Base-by-base conservation (phyloP, 805 yeast genomes). In the Starmera quercuum region DNA sequence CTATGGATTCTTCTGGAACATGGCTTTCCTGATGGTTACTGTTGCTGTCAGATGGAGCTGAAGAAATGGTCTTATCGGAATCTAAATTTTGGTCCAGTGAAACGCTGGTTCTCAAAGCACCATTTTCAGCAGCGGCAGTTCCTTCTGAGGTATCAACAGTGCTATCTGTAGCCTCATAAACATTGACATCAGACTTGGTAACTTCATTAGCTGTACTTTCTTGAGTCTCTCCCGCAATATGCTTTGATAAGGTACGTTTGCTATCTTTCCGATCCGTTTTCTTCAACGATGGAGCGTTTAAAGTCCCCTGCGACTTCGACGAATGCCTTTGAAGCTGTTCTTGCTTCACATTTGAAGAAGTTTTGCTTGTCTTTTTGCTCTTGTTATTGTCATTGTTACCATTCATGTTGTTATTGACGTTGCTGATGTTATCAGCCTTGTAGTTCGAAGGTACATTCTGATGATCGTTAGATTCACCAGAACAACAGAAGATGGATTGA, bases 401-500 rank as follows among this genome's bases (percentile, higher is more conserved):
- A 19, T 16, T 23, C 15, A 22, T 22, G n/a, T 13, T 20, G 21
- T 14, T 17, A 13, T 33, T 27, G 16, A 17, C 13, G 14, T 19
- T 22, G 14, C 26, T 35, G 22, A 35, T 31, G 29, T 22, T 30
- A 20, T 32, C 37, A 20, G 30, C 11, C n/a, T 15, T 20, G 11
- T 26, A 16, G 16, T 31, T 24, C 10, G 7, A 9, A 7, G 11
- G 7, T 7, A 9, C 8, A 27, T 14, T 27, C 17, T n/a, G 39
- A 35, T 34, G 42, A 20, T 39, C 35, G 38, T 36, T 33, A 41
- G 47, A 41, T 18, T 42, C 47, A 29, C 53, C 46, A 31, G 55
- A 41, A 39, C 62, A 56, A 43, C 64, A 59, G 40, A 59, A 46
- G 35, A 57, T 37, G 23, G 62, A 52, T 23, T 61, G 48, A 30